Percentiles rank a stretch among this genome's conserved stretches.
These are phyloP conservation scores for Sporothrix pseudoabietina DNA, from an alignment of 2,329 filamentous ascomycete species.

Conservation along the genomic window DNA sequence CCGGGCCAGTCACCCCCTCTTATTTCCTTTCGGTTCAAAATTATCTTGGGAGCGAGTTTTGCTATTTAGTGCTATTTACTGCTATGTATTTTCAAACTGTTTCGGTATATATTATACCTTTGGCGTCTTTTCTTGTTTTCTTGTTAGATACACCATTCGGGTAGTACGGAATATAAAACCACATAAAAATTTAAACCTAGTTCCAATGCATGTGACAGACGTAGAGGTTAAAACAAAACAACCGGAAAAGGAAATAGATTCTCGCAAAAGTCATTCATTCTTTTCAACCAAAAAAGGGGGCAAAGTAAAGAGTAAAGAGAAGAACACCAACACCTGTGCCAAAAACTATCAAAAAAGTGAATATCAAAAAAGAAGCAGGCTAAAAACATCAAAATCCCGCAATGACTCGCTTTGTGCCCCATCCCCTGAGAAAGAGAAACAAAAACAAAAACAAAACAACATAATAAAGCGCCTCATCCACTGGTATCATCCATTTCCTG, in stretches of 20 bases:
- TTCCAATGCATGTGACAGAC: background rate
- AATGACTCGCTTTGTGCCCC: background rate
- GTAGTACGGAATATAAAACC: conserved; percentile 24
- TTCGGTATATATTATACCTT: conserved; percentile 1
- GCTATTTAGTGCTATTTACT: background rate
- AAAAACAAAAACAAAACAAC: background rate
- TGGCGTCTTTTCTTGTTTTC: background rate
- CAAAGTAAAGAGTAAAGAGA: too few species aligned
- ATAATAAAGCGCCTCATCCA: background rate
- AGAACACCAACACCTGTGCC: background rate
- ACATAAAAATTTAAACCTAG: conserved; percentile 11
- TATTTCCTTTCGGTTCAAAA: background rate
- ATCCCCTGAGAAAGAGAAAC: background rate
- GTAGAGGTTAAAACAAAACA: background rate
- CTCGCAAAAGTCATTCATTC: background rate
- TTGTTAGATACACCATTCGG: background rate
- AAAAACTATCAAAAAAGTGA: conserved; percentile 8
- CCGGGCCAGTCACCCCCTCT: conserved; percentile 8
- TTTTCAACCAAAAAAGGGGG: background rate
- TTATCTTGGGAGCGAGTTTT: conserved; percentile 3
- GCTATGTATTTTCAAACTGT: background rate
- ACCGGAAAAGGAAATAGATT: background rate
- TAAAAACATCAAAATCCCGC: background rate
- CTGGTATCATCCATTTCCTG: background rate
- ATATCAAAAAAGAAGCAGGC: background rate